Percentiles rank a stretch among this genome's conserved stretches.
These are phyloP conservation scores for Diaporthe ampelina DNA, from an alignment of 2,329 filamentous ascomycete genomes.

Conservation along the genomic window DNA sequence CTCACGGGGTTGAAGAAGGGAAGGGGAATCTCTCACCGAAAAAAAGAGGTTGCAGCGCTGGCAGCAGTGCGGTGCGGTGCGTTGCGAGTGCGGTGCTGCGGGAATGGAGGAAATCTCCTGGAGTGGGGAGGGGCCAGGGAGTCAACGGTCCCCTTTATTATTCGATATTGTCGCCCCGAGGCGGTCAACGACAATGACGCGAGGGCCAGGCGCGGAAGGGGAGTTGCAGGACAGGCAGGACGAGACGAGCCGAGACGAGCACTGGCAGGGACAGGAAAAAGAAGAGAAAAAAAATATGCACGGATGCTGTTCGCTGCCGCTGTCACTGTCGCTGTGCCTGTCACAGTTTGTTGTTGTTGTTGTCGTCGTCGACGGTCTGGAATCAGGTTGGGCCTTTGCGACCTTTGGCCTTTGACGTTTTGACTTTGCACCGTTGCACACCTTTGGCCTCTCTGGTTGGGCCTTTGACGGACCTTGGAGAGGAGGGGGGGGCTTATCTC, in stretches of 20 bases:
- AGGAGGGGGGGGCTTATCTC: background rate
- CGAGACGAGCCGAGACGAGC: conserved; percentile 18
- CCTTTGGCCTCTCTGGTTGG: conserved; percentile 8
- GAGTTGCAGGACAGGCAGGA: background rate
- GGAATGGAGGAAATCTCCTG: conserved; percentile 42
- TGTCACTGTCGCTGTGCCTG: background rate
- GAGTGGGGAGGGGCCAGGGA: conserved; percentile 42
- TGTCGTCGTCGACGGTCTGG: conserved; percentile 17
- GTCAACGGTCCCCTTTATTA: conserved; percentile 42
- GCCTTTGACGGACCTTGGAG: background rate
- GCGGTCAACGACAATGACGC: conserved; percentile 41
- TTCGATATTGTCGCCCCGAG: conserved; percentile 42
- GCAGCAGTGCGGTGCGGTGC: conserved; percentile 7
- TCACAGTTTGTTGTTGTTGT: background rate
- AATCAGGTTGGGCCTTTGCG: background rate
- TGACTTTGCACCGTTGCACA: conserved; percentile 1
- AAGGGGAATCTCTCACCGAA: conserved; percentile 40
- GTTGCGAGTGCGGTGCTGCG: conserved; percentile 29
- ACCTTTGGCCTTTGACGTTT: background rate
- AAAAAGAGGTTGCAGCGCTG: conserved; percentile 30
- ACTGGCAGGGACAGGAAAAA: conserved; percentile 17
- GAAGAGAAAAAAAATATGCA: background rate
- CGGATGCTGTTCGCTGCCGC: background rate
- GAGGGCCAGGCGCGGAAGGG: conserved; percentile 36
- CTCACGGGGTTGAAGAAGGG: conserved; percentile 33